These are phyloP conservation scores for Nakazawaea anatomiae DNA, from an alignment of 805 yeast genomes.

Conservation along the genomic window DNA sequence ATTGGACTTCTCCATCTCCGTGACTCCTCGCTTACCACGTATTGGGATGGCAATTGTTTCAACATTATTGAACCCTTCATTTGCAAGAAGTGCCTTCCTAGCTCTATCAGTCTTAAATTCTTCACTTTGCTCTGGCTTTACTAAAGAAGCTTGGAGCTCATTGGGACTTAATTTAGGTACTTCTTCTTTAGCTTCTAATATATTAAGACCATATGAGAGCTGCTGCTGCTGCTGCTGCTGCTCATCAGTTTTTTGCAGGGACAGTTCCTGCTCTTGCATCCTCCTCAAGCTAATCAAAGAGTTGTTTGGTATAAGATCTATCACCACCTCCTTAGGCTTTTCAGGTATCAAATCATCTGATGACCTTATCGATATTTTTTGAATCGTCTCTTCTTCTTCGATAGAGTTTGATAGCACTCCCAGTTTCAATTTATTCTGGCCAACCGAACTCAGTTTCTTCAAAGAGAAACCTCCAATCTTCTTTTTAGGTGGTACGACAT, in stretches of 20 bases:
- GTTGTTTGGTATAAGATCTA: conserved; percentile 5
- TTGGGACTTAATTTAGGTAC: background rate
- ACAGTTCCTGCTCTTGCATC: background rate
- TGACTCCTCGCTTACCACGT: too few relatives aligned
- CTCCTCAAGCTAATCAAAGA: conserved; percentile 1
- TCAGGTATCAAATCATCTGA: conserved; percentile 4
- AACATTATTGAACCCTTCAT: too few relatives aligned
- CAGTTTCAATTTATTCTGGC: conserved; percentile 2
- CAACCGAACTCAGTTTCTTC: conserved; percentile 14
- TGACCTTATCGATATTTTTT: conserved; percentile 4
- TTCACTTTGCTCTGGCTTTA: too few relatives aligned
- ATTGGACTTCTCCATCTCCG: background rate
- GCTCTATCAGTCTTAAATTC: too few relatives aligned
- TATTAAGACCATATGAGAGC: background rate
- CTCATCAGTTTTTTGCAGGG: too few relatives aligned
- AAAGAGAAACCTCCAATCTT: conserved; percentile 27
- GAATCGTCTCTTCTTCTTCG: background rate
- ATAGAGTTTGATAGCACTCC: background rate
- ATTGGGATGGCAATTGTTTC: too few relatives aligned
- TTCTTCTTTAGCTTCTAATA: background rate
- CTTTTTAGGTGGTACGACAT: conserved; percentile 9
- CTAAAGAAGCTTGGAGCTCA: too few relatives aligned
- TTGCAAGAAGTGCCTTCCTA: too few relatives aligned
- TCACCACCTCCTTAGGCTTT: background rate
- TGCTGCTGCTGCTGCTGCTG: too few relatives aligned